Evolutionary conservation across 2,329 filamentous ascomycete species (phyloP).

Genomic region (Exophiala phaeomuriformis): DNA sequence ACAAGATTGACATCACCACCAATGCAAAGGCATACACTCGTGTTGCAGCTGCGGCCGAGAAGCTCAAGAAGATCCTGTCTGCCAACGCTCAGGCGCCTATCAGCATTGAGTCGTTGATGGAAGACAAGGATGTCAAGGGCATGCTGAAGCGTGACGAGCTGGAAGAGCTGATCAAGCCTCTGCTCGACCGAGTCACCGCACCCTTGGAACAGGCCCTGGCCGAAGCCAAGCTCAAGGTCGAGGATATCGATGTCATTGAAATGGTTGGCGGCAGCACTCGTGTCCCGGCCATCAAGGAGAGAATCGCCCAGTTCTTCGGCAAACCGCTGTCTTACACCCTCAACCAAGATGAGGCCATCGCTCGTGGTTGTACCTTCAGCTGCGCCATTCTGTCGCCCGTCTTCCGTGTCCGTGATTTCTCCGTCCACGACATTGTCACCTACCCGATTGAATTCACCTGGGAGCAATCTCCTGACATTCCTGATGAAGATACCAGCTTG

Average conservation of each 20-base stretch:
- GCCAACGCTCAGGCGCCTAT: slow-evolving; percentile 87
- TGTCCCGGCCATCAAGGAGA: slow-evolving; percentile 85
- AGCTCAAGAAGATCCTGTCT: slow-evolving; percentile 96
- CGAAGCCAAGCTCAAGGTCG: slow-evolving; percentile 82
- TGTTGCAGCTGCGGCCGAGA: slow-evolving; percentile 82
- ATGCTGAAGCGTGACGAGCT: slow-evolving; percentile 93
- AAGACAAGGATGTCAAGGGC: slow-evolving; percentile 82
- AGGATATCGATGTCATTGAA: slow-evolving; percentile 90
- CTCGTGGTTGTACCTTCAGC: slow-evolving; percentile 91
- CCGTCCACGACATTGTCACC: slow-evolving; percentile 92
- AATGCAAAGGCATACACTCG: slow-evolving; percentile 86
- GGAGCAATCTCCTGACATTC: slow-evolving; percentile 98
- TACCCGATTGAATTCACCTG: slow-evolving; percentile 98
- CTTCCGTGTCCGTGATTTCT: slow-evolving; percentile 97
- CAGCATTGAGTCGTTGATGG: slow-evolving; percentile 98
- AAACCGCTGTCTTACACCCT: slow-evolving; percentile 91
- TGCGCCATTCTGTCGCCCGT: slow-evolving; percentile 95
- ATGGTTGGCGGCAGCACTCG: slow-evolving; percentile 91
- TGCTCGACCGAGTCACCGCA: slow-evolving; percentile 63
- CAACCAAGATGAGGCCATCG: slow-evolving; percentile 96
- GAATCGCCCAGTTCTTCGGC: slow-evolving; percentile 82
- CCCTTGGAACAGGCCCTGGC: slow-evolving; percentile 86
- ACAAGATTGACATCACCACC: slow-evolving; percentile 88
- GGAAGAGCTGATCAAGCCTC: slow-evolving; percentile 79
- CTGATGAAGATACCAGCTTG: slow-evolving; percentile 93